Conservation (phyloP, 1,139 yeast genomes). For the Saccharomyces hybrid region DNA sequence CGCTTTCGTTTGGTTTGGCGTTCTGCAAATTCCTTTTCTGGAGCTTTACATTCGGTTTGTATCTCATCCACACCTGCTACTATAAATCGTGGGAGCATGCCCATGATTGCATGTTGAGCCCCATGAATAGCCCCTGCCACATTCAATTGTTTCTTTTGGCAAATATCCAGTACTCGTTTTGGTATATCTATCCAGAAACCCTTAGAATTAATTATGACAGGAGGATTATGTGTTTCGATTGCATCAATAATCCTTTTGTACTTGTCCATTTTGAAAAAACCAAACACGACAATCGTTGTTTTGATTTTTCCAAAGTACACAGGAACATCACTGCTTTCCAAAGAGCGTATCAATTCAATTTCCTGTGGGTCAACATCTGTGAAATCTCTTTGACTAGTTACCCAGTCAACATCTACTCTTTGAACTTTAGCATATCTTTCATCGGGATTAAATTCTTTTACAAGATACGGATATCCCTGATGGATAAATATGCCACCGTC, state of each 20-base stretch:
- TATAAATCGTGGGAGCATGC: conserved; percentile 60
- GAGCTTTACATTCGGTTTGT: conserved; percentile 91
- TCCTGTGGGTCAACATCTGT: conserved; percentile 86
- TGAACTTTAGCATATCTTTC: conserved; percentile 73
- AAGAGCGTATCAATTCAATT: conserved; percentile 56
- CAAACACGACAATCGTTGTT: conserved; percentile 75
- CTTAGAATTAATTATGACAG: conserved; percentile 56
- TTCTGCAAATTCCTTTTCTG: conserved; percentile 84
- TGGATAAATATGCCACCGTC: conserved; percentile 95
- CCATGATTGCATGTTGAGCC: conserved; percentile 84
- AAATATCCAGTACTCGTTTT: conserved; percentile 46
- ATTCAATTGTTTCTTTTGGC: conserved; percentile 51
- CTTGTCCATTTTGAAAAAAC: conserved; percentile 80
- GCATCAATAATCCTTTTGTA: conserved; percentile 78
- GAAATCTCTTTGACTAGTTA: conserved; percentile 81
- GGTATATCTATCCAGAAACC: conserved; percentile 95
- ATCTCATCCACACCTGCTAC: conserved; percentile 67
- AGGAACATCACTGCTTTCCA: conserved; percentile 50
- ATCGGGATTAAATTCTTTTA: conserved; percentile 73
- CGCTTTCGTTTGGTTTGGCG: conserved; percentile 61
- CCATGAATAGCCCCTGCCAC: conserved; percentile 95
- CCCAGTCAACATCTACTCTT: conserved; percentile 89
- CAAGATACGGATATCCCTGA: conserved; percentile 85
- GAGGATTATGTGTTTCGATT: conserved; percentile 87
- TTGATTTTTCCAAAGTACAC: conserved; percentile 67